A percentile compares a stretch with the other conserved stretches of the same genome.
Evolutionary conservation across 352 stramenopile genomes (phyloP).

Genomic region (Detonula confervacea): DNA sequence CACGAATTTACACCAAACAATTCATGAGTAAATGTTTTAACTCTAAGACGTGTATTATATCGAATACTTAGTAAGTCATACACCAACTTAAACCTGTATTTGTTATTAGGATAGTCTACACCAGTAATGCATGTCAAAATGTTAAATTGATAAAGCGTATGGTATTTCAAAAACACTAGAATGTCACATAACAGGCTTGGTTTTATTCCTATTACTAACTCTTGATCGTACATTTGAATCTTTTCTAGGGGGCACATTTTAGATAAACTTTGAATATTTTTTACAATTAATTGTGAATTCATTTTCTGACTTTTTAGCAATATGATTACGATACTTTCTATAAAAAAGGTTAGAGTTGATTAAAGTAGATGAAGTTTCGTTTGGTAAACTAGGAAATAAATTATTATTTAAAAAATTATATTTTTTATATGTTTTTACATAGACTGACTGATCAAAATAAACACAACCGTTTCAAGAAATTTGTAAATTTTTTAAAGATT

Average conservation of each 20-base stretch:
- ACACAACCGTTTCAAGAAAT: slow-evolving; percentile 36
- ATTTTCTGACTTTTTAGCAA: slow-evolving; percentile 52
- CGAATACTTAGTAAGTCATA: slow-evolving; percentile 84
- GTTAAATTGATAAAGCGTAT: slow-evolving; percentile 73
- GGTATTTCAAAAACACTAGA: slow-evolving; percentile 63
- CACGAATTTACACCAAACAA: slow-evolving; percentile 63
- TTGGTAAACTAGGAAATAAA: slow-evolving; percentile 33
- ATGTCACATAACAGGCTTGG: slow-evolving; percentile 63
- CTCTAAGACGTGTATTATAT: slow-evolving; percentile 73
- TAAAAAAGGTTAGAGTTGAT: slow-evolving; percentile 39
- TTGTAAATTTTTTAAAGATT: slow-evolving; percentile 45
- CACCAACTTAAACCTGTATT: slow-evolving; percentile 81
- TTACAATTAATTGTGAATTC: slow-evolving; percentile 46
- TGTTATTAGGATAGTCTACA: slow-evolving; percentile 61
- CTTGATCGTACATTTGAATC: slow-evolving; percentile 46
- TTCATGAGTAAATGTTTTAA: slow-evolving; percentile 79
- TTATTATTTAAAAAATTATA: slow-evolving; percentile 53
- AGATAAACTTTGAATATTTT: slow-evolving; percentile 44
- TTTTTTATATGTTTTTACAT: slow-evolving; percentile 40
- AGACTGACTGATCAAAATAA: slow-evolving; percentile 29
- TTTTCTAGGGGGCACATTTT: slow-evolving; percentile 55
- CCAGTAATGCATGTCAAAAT: slow-evolving; percentile 77
- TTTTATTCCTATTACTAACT: slow-evolving; percentile 49
- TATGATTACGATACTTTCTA: slow-evolving; percentile 44
- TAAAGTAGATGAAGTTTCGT: slow-evolving; percentile 40